A percentile compares a stretch with the other conserved stretches of the same genome.
Conservation (phyloP, 306 rosid genomes). For the Senna tora region DNA sequence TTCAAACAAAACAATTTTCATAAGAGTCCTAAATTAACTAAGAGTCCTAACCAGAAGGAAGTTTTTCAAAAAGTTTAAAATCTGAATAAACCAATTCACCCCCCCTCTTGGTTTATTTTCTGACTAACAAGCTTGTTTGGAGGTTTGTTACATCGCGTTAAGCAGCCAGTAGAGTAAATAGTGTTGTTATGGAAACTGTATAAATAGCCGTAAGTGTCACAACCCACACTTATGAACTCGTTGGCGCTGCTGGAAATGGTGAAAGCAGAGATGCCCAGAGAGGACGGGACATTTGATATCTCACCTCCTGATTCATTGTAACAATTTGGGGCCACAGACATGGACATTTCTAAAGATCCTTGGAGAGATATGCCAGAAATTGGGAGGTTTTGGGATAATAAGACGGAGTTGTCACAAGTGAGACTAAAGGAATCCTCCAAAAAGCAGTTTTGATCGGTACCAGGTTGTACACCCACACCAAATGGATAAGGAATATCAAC, state of each 20-base stretch:
- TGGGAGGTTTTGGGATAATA: neutral
- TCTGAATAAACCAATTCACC: too few species aligned
- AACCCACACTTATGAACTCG: conserved; percentile 31
- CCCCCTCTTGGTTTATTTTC: too few species aligned
- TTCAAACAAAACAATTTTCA: too few species aligned
- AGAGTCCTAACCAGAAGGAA: too few species aligned
- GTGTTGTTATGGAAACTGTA: neutral
- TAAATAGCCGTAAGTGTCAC: conserved; percentile 19
- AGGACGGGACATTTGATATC: neutral
- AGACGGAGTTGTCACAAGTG: neutral
- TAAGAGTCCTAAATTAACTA: too few species aligned
- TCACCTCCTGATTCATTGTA: neutral
- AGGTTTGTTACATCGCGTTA: neutral
- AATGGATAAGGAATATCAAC: conserved; percentile 34
- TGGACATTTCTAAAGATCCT: conserved; percentile 4
- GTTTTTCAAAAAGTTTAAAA: too few species aligned
- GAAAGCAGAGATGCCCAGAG: neutral
- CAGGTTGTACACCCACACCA: conserved; percentile 19
- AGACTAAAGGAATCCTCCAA: neutral
- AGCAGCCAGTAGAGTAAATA: conserved; percentile 11
- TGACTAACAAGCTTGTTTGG: too few species aligned
- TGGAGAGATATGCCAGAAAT: conserved; percentile 1
- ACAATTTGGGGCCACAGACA: neutral
- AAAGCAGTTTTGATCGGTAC: conserved; percentile 1
- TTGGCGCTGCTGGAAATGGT: conserved; percentile 18